Evolutionary conservation across 805 yeast species (phyloP).

Genomic region (Kazachstania taianensis): DNA sequence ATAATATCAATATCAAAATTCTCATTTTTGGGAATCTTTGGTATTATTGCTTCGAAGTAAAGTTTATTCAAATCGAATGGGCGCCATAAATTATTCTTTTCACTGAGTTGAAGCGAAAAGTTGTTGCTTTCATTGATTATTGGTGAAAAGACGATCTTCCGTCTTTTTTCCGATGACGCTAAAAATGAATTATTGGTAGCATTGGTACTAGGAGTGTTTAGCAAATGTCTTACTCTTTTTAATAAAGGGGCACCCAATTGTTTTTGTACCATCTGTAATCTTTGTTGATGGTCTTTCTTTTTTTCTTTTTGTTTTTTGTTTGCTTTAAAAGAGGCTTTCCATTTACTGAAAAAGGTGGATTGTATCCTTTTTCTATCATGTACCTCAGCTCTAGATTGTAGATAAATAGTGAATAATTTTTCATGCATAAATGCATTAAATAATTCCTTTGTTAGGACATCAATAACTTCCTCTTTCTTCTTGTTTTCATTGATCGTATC

Average conservation of each 20-base stretch:
- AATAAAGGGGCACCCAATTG: constrained; percentile 29
- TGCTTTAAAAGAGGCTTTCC: constrained; percentile 29
- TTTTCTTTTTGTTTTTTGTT: constrained; percentile 30
- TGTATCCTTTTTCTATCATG: constrained; percentile 19
- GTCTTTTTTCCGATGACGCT: constrained; percentile 16
- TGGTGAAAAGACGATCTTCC: constrained; percentile 16
- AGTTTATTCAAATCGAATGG: constrained; percentile 34
- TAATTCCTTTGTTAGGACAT: constrained; percentile 39
- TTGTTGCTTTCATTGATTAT: constrained; percentile 23
- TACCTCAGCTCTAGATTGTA: constrained; percentile 42
- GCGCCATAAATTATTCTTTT: constrained; percentile 37
- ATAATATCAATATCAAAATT: constrained; percentile 10
- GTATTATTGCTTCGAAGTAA: constrained; percentile 19
- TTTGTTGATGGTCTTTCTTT: constrained; percentile 30
- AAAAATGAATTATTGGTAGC: constrained; percentile 13
- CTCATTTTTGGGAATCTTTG: constrained; percentile 2
- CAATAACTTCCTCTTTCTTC: constrained; percentile 18
- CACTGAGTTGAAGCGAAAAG: constrained; percentile 26
- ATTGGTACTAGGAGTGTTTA: constrained; percentile 14
- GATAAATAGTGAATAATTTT: constrained; percentile 34
- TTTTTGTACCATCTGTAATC: constrained; percentile 28
- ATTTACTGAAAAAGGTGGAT: constrained; percentile 8
- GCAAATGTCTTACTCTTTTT: constrained; percentile 17
- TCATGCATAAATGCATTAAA: constrained; percentile 55
- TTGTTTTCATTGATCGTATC: constrained; percentile 3